phyloP scores from a whole-genome alignment of 2,329 filamentous ascomycete species.

The Paecilomyces dactylethromorphus region DNA sequence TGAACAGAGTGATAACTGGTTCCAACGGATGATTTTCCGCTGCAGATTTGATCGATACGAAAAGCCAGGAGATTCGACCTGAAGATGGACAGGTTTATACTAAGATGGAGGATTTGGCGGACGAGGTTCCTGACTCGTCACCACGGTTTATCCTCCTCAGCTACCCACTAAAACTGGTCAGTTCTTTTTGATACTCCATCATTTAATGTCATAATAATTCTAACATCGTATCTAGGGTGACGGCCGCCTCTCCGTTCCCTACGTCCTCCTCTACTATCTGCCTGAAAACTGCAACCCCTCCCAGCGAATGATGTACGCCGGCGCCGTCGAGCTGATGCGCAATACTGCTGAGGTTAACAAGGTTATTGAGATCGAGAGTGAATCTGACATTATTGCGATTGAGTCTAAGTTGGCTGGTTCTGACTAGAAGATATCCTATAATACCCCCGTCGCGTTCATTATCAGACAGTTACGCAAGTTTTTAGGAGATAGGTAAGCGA shows the following conservation, averaged over 20 bases:
- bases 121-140: slow-evolving; percentile 87
- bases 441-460: background rate
- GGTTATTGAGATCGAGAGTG: slow-evolving; percentile 75
- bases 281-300: slow-evolving; percentile 85
- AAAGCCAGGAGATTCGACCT: slow-evolving; percentile 81
- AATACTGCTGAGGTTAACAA: slow-evolving; percentile 85
- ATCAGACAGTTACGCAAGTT: background rate
- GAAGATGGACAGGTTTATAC: slow-evolving; percentile 77
- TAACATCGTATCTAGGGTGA: slow-evolving; percentile 52
- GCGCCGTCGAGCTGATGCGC: slow-evolving; percentile 91
- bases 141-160: slow-evolving; percentile 86
- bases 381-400: slow-evolving; percentile 77
- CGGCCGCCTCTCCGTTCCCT: slow-evolving; percentile 80
- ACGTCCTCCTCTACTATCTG: slow-evolving; percentile 91
- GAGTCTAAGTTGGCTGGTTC: slow-evolving; percentile 34
- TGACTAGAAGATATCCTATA: background rate
- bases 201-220: background rate
- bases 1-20: background rate
- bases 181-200: slow-evolving; percentile 16
- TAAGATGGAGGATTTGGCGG: slow-evolving; percentile 70
- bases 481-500: background rate
- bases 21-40: slow-evolving; percentile 16
- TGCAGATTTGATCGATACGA: slow-evolving; percentile 82
- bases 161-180: slow-evolving; percentile 80
- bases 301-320: slow-evolving; percentile 87